phyloP scores from a whole-genome alignment of 1,139 yeast genomes.

The Taiozyma sp. region DNA sequence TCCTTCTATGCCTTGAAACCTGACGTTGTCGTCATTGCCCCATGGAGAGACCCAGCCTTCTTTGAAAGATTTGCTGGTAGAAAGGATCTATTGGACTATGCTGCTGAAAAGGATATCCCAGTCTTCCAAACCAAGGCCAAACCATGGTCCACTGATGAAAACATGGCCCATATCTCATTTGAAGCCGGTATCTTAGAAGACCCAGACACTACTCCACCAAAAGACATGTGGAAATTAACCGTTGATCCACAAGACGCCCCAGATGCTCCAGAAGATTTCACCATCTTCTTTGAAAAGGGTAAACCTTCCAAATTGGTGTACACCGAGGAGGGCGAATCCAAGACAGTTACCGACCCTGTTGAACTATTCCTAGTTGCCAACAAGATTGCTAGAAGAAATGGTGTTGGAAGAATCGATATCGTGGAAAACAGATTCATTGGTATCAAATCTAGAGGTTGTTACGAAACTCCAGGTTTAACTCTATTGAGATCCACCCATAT shows the following conservation, averaged over 20 bases:
- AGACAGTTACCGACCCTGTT: slow-evolving; percentile 73
- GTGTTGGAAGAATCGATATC: slow-evolving; percentile 98
- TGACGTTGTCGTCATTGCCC: slow-evolving; percentile 94
- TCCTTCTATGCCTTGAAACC: slow-evolving; percentile 97
- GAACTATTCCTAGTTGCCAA: slow-evolving; percentile 92
- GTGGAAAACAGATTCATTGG: slow-evolving; percentile 99
- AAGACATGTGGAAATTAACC: slow-evolving; percentile 99
- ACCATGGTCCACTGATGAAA: slow-evolving; percentile 99
- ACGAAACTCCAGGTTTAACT: slow-evolving; percentile 98
- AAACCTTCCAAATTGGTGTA: slow-evolving; percentile 77
- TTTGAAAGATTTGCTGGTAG: slow-evolving; percentile 97
- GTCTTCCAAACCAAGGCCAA: slow-evolving; percentile 97
- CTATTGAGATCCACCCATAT: slow-evolving; percentile 90
- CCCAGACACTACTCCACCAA: slow-evolving; percentile 98
- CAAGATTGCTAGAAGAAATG: slow-evolving; percentile 95
- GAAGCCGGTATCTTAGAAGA: slow-evolving; percentile 99
- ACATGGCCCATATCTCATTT: slow-evolving; percentile 96
- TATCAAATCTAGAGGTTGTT: slow-evolving; percentile 98
- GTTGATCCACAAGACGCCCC: slow-evolving; percentile 97
- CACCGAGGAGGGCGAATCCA: slow-evolving; percentile 49
- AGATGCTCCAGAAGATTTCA: slow-evolving; percentile 82
- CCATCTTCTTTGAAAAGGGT: slow-evolving; percentile 81
- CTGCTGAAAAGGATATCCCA: slow-evolving; percentile 86
- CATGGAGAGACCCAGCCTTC: slow-evolving; percentile 97
- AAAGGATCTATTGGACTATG: slow-evolving; percentile 90